Percentiles rank a stretch among this genome's conserved stretches.
phyloP scores from a whole-genome alignment of 2,329 filamentous ascomycete genomes.

The Nannizziopsis barbatae region DNA sequence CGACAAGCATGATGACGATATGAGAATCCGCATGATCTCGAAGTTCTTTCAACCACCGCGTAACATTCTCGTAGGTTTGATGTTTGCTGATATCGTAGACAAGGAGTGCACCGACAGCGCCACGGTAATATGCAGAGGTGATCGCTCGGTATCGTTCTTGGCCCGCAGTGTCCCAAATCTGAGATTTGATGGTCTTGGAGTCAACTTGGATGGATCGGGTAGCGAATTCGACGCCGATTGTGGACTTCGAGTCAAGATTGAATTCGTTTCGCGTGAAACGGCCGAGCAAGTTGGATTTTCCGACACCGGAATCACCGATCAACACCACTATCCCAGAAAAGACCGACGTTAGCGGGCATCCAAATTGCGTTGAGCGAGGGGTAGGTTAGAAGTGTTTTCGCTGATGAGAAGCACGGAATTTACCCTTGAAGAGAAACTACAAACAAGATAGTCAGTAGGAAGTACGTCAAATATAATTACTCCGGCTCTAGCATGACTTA shows the following conservation, averaged over 20 bases:
- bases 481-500: constrained; percentile 42
- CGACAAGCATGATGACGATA: constrained; percentile 98
- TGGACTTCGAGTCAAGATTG: constrained; percentile 99
- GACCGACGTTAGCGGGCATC: background rate
- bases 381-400: background rate
- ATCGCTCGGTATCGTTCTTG: constrained; percentile 99
- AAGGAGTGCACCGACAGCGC: constrained; percentile 89
- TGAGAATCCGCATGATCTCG: constrained; percentile 96
- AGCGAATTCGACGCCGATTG: constrained; percentile 98
- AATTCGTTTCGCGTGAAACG: constrained; percentile 99
- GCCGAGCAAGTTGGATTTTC: constrained; percentile 99
- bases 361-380: background rate
- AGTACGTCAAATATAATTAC: background rate
- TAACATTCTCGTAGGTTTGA: constrained; percentile 98
- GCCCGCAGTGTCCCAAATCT: constrained; percentile 99
- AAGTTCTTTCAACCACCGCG: constrained; percentile 96
- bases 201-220: constrained; percentile 98
- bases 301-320: constrained; percentile 98
- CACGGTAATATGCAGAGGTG: constrained; percentile 97
- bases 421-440: constrained; percentile 99
- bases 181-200: constrained; percentile 99
- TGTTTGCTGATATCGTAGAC: constrained; percentile 99
- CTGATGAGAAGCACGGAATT: no score
- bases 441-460: constrained; percentile 17
- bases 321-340: constrained; percentile 60